Evolutionary conservation across 2,329 filamentous ascomycete species (phyloP).

Genomic region (Paracorniculantispora psalliotae): DNA sequence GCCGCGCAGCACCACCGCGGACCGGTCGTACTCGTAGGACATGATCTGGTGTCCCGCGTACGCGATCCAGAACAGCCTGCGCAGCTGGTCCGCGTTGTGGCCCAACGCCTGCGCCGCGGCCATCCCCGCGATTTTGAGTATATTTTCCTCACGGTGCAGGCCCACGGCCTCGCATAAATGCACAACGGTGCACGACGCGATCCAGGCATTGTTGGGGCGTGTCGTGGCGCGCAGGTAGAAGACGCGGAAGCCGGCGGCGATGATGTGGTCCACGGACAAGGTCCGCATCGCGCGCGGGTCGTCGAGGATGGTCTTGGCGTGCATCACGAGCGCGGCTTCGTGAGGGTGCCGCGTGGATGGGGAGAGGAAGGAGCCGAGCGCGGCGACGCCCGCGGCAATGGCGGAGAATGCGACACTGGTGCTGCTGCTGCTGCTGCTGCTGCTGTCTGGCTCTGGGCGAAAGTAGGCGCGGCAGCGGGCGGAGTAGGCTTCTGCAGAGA

Average conservation of each 20-base stretch:
- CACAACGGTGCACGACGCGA: slow-evolving; percentile 21
- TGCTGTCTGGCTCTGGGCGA: too few species aligned
- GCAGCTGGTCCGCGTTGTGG: slow-evolving; percentile 18
- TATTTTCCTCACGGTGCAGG: slow-evolving; percentile 21
- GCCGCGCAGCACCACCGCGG: slow-evolving; percentile 17
- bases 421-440: too few species aligned
- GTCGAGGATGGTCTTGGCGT: slow-evolving; percentile 20
- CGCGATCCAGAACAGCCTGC: slow-evolving; percentile 21
- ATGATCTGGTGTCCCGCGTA: slow-evolving; percentile 20
- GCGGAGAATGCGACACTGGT: slow-evolving; percentile 20
- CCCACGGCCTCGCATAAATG: slow-evolving; percentile 21
- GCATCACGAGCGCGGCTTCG: slow-evolving; percentile 19
- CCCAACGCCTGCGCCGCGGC: slow-evolving; percentile 15
- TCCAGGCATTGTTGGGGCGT: slow-evolving; percentile 21
- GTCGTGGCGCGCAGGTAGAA: slow-evolving; percentile 20
- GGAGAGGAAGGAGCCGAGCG: slow-evolving; percentile 22
- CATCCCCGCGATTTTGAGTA: slow-evolving; percentile 18
- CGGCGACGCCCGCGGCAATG: slow-evolving; percentile 20
- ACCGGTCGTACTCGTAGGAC: slow-evolving; percentile 21
- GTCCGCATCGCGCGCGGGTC: slow-evolving; percentile 20
- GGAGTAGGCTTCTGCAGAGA: slow-evolving; percentile 15
- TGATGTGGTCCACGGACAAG: slow-evolving; percentile 18
- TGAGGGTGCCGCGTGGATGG: slow-evolving; percentile 16
- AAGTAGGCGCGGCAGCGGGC: slow-evolving; percentile 19
- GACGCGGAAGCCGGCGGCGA: slow-evolving; percentile 19